These are phyloP conservation scores for Phialocephala sp. DNA, from an alignment of 2,329 filamentous ascomycete genomes.

Conservation along the genomic window DNA sequence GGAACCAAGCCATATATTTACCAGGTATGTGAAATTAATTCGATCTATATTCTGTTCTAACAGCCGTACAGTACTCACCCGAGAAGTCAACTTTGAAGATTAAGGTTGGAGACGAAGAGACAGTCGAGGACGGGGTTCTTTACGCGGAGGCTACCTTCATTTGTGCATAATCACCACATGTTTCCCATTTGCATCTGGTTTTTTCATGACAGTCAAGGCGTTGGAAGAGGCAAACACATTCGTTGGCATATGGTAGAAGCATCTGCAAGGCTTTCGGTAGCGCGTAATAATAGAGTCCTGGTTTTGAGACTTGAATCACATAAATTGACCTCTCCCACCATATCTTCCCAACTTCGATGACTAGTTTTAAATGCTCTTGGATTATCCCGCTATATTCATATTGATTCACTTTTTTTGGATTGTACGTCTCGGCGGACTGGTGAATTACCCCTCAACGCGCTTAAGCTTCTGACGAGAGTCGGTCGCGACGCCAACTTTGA, in stretches of 20 bases:
- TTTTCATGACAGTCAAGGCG: conserved; percentile 29
- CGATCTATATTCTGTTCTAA: conserved; percentile 32
- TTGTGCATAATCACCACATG: conserved; percentile 54
- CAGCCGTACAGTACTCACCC: conserved; percentile 67
- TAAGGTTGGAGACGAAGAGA: conserved; percentile 81
- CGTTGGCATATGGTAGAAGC: conserved; percentile 31
- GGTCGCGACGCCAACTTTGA: not conserved
- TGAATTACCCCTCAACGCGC: not conserved
- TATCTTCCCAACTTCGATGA: not conserved
- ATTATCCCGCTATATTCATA: not conserved
- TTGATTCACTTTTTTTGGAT: not conserved
- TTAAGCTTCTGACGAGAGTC: not conserved
- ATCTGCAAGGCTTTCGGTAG: conserved; percentile 19
- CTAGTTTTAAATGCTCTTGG: not conserved
- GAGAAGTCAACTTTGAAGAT: conserved; percentile 75
- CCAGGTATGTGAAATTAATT: conserved; percentile 62
- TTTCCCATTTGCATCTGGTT: conserved; percentile 22
- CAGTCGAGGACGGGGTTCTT: conserved; percentile 76
- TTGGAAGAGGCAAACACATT: conserved; percentile 39
- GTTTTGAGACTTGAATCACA: conserved; percentile 20
- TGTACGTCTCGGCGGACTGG: not conserved
- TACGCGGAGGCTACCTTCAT: conserved; percentile 98
- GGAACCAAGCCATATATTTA: conserved; percentile 98
- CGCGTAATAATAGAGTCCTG: conserved; percentile 26
- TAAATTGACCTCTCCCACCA: conserved; percentile 11